Base-by-base conservation (phyloP, 768 basidiomycete genomes). In the Mycena vulgaris region DNA sequence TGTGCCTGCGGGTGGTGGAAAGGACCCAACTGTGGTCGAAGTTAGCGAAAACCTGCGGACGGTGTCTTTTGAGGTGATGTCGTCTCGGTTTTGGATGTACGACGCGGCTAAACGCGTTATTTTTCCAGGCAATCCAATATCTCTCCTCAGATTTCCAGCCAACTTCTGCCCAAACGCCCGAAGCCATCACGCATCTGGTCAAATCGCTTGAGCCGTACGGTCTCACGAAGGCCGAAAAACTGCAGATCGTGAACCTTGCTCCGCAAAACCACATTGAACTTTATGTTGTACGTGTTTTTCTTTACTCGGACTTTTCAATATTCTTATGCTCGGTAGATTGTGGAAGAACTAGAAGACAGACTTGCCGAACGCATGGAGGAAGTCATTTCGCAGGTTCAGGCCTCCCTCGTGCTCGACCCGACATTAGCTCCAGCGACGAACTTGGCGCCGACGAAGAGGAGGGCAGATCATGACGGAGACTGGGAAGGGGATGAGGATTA, bases 291-390 rank as follows among this genome's bases (percentile, higher is more conserved):
- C 52, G 95, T 87, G 31, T 17, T 56, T 56, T 68, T 27, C 1
- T 5, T 48, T 33, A 13, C 19, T 21, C 10, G 58, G 25, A 21
- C 23, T 42, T 60, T 37, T 35, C 10, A 27, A 63, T 57, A 51
- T 39, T n/a, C n/a, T 56, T 4, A 52, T 25, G 11, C 45, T 23
- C 19, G 47, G n/a, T 61, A 98, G 96, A 93, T 97, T 63, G 89
- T 98, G 11, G 97, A 98, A 81, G 96, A 98, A 79, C 82, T 95
- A 3, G 95, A 96, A 79, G 92, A 94, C 72, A 88, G 96, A 49
- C 87, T 96, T 6, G 90, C 91, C 0, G 87, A 91, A 45, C 83
- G 86, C 35, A 90, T 93, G 80, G 88, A 92, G 3, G 89, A 91
- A 11, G 89, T 97, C 14, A 83, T 96, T 0, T 75, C 78, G 6